Percentiles rank a stretch among this genome's conserved stretches.
These are phyloP conservation scores for Alternaria sp. DNA, from an alignment of 2,329 filamentous ascomycete genomes.

Conservation along the genomic window DNA sequence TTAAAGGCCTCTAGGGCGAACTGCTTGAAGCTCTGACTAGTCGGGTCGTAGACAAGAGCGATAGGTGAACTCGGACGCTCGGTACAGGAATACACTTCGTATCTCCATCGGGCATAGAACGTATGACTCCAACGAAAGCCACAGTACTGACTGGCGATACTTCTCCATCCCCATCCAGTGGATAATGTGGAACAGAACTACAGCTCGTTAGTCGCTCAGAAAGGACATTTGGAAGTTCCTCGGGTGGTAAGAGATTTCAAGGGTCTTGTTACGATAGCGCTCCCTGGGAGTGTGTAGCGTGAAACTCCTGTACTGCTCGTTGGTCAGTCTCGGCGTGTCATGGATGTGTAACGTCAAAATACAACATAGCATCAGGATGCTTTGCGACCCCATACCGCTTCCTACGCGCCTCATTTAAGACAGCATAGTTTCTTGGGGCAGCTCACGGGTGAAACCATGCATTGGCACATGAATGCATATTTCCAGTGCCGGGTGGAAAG, in stretches of 20 bases:
- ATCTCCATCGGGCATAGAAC: neutral
- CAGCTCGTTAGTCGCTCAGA: neutral
- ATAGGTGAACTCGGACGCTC: conserved; percentile 10
- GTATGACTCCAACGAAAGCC: neutral
- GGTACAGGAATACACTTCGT: neutral
- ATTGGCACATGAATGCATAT: neutral
- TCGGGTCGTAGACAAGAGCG: conserved; percentile 10
- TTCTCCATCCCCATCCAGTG: neutral
- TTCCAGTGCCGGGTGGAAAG: conserved; percentile 1
- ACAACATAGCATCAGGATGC: conserved; percentile 7
- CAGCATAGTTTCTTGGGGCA: neutral
- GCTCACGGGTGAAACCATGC: neutral
- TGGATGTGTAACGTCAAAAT: conserved; percentile 19
- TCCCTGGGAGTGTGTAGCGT: neutral
- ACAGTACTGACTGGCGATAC: too few relatives aligned
- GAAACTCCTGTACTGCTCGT: neutral
- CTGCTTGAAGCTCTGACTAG: neutral
- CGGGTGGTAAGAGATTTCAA: neutral
- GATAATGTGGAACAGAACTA: neutral
- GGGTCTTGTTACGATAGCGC: neutral
- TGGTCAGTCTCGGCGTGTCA: neutral
- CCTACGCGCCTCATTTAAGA: neutral
- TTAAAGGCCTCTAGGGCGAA: conserved; percentile 21
- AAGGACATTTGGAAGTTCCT: neutral
- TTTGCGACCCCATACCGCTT: conserved; percentile 7